Evolutionary conservation across 2,329 filamentous ascomycete genomes (phyloP).

Genomic region (Coniosporium tulheliwenetii): DNA sequence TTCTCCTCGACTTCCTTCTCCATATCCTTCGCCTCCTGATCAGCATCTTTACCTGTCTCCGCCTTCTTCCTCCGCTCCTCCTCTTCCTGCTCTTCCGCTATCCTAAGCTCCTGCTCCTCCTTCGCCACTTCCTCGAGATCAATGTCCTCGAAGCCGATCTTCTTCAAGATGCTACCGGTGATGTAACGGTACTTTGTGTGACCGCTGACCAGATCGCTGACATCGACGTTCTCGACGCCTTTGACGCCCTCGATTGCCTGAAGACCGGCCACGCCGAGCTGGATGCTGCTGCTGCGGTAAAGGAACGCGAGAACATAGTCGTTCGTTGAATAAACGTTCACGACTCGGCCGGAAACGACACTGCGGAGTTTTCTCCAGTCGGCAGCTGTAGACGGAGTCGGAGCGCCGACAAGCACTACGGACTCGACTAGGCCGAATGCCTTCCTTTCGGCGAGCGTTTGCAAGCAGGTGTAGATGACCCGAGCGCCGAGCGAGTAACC

Average conservation of each 20-base stretch:
- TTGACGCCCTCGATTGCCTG: constrained; percentile 54
- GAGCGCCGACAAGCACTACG: constrained; percentile 68
- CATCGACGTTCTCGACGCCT: constrained; percentile 45
- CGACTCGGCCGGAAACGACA: constrained; percentile 65
- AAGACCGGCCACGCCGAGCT: constrained; percentile 70
- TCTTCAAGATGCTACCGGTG: constrained; percentile 33
- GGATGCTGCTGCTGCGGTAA: constrained; percentile 70
- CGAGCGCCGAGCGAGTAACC: constrained; percentile 24
- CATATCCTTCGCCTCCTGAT: constrained; percentile 13
- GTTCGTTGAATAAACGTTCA: constrained; percentile 79
- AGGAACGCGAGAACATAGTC: constrained; percentile 79
- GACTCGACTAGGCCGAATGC: constrained; percentile 76
- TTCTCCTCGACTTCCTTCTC: constrained; percentile 15
- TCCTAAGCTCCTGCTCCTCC: constrained; percentile 27
- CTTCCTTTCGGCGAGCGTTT: constrained; percentile 56
- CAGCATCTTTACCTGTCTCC: constrained; percentile 16
- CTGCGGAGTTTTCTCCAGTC: constrained; percentile 66
- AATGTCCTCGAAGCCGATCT: constrained; percentile 37
- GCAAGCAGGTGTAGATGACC: constrained; percentile 70
- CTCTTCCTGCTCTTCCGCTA: constrained; percentile 28
- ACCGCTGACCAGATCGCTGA: constrained; percentile 33
- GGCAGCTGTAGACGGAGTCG: constrained; percentile 52
- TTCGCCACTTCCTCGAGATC: constrained; percentile 28
- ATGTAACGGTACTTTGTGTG: constrained; percentile 35
- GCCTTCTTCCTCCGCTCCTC: constrained; percentile 18